Conservation (phyloP, 2,329 filamentous ascomycete genomes). For the Hirsutella rhossiliensis region DNA sequence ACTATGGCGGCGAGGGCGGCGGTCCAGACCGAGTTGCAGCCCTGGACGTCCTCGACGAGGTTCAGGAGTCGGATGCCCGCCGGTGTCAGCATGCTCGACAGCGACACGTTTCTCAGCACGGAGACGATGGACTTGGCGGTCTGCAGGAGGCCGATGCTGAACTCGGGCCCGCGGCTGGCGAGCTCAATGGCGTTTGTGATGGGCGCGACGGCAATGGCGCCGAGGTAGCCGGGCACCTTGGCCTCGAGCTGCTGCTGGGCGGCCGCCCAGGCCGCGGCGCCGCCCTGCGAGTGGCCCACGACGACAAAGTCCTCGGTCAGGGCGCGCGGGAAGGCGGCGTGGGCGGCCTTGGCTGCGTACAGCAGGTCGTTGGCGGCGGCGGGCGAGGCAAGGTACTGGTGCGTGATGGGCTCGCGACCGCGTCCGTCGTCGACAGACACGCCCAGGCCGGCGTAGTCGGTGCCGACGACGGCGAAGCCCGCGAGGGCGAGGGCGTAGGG, state of each 20-base stretch:
- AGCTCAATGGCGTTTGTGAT: constrained; percentile 12
- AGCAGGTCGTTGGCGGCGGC: constrained; percentile 29
- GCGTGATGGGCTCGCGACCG: constrained; percentile 21
- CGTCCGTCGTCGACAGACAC: constrained; percentile 17
- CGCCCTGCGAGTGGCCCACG: constrained; percentile 35
- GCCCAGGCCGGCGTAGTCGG: constrained; percentile 33
- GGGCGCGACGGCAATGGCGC: constrained; percentile 19
- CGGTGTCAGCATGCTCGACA: constrained; percentile 6
- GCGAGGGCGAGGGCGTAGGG: constrained; percentile 26
- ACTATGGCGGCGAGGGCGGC: constrained; percentile 3
- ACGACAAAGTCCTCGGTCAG: constrained; percentile 26
- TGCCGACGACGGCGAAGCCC: constrained; percentile 30
- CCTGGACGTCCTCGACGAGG: constrained; percentile 7
- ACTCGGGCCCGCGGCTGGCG: not conserved
- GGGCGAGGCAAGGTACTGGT: constrained; percentile 26
- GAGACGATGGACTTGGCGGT: constrained; percentile 4
- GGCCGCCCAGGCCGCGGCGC: constrained; percentile 26
- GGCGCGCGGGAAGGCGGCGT: constrained; percentile 23
- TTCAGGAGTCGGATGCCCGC: constrained; percentile 2
- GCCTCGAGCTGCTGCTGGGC: constrained; percentile 14
- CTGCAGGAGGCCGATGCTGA: constrained; percentile 4
- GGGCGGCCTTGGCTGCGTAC: constrained; percentile 28
- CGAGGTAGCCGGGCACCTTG: constrained; percentile 22
- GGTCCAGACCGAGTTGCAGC: constrained; percentile 5
- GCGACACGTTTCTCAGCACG: constrained; percentile 5